Evolutionary conservation across 805 yeast genomes (phyloP).

Genomic region (Metschnikowia gelsemii): DNA sequence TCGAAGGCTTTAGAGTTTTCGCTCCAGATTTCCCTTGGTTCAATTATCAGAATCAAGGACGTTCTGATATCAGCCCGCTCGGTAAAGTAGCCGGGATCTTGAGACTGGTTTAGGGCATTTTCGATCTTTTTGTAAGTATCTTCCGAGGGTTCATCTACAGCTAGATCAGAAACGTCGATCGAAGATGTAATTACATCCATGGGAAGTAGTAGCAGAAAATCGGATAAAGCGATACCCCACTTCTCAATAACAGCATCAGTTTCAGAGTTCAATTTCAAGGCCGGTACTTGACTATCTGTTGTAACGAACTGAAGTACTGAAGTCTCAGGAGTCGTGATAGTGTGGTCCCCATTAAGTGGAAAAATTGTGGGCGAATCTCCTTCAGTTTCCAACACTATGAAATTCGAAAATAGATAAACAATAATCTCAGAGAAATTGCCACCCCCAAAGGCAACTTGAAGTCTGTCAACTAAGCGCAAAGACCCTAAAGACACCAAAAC

Average conservation of each 20-base stretch:
- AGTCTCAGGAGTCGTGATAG: constrained; percentile 24
- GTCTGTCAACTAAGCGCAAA: constrained; percentile 36
- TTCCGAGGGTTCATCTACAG: not conserved
- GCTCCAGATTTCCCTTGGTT: constrained; percentile 13
- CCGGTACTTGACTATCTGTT: constrained; percentile 6
- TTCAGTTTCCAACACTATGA: constrained; percentile 28
- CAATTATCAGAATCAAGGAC: constrained; percentile 10
- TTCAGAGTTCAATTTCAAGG: constrained; percentile 30
- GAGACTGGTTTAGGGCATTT: not conserved
- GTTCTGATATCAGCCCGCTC: constrained; percentile 4
- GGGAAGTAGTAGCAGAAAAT: constrained; percentile 32
- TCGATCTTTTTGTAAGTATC: not conserved
- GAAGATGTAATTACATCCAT: constrained; percentile 38
- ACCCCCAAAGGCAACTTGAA: constrained; percentile 25
- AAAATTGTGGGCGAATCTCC: constrained; percentile 13
- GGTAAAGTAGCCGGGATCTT: not conserved
- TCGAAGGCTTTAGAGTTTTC: constrained; percentile 9
- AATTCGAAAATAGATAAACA: constrained; percentile 37
- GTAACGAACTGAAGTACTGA: constrained; percentile 26
- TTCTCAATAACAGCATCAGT: constrained; percentile 38
- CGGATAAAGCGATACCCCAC: constrained; percentile 45
- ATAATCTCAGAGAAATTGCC: constrained; percentile 9
- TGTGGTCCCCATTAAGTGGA: constrained; percentile 12
- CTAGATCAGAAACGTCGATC: constrained; percentile 16
- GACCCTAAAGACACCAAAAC: constrained; percentile 33